Conservation (phyloP, 2,329 filamentous ascomycete genomes). For the Aspergillus amoenus region DNA sequence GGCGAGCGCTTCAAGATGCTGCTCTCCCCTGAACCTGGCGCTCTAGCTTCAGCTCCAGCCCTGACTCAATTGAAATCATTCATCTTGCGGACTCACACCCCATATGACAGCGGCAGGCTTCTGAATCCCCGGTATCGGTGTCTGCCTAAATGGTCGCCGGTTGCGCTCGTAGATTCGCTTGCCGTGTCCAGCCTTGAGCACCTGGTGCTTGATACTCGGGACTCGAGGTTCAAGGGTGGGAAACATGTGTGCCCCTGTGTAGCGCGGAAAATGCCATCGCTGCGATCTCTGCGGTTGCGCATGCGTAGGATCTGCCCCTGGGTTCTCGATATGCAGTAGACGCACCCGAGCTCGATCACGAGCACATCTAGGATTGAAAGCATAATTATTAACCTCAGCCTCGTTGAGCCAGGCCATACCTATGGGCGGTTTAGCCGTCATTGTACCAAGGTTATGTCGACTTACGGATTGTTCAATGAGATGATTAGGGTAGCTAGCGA, state of each 20-base stretch:
- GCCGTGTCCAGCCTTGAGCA: neutral
- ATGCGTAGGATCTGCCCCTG: neutral
- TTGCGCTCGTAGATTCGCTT: neutral
- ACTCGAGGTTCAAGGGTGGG: neutral
- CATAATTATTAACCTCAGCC: neutral
- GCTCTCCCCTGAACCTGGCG: neutral
- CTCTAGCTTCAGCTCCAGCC: too few species aligned
- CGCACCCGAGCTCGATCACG: too few species aligned
- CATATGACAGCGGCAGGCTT: neutral
- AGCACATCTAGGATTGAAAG: neutral
- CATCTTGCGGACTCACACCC: neutral
- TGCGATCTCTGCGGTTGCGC: neutral
- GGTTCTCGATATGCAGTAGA: neutral
- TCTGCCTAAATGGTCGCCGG: neutral
- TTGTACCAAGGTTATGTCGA: neutral
- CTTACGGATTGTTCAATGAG: neutral
- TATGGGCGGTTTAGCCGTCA: neutral
- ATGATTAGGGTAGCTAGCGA: neutral
- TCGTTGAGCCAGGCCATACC: neutral
- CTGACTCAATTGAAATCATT: neutral
- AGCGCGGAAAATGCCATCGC: neutral
- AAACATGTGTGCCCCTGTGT: neutral
- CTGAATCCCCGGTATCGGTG: neutral
- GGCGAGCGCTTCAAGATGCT: neutral
- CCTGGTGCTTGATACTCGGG: neutral